These are phyloP conservation scores for Paraphoma chrysanthemicola DNA, from an alignment of 2,329 filamentous ascomycete species.

Conservation along the genomic window DNA sequence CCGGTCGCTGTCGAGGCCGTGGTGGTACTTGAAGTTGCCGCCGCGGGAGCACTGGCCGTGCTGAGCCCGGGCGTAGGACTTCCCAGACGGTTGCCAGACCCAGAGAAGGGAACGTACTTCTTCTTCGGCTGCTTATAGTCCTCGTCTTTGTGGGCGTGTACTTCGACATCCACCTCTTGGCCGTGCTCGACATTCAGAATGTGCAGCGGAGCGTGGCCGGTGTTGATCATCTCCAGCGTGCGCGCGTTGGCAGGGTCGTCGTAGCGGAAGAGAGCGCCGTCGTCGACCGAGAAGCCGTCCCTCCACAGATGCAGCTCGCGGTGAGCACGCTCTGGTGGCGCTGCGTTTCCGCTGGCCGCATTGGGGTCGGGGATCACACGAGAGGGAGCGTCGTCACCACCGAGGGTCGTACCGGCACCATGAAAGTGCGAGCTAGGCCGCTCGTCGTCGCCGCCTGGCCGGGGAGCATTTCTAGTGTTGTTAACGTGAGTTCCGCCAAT, in stretches of 20 bases:
- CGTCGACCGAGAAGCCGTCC: constrained; percentile 85
- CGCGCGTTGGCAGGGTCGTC: constrained; percentile 78
- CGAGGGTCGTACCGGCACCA: constrained; percentile 77
- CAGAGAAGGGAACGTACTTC: constrained; percentile 77
- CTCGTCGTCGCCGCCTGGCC: constrained; percentile 61
- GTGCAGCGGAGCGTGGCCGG: constrained; percentile 76
- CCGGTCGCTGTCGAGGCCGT: constrained; percentile 34
- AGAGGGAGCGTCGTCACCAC: constrained; percentile 77
- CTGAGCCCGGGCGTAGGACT: constrained; percentile 73
- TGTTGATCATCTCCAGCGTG: constrained; percentile 77
- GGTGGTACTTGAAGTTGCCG: constrained; percentile 41
- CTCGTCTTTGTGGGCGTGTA: constrained; percentile 75
- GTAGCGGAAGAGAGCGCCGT: constrained; percentile 78
- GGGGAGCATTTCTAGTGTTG: constrained; percentile 63
- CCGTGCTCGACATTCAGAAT: constrained; percentile 78
- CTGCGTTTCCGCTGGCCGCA: constrained; percentile 41
- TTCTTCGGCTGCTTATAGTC: constrained; percentile 76
- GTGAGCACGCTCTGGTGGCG: constrained; percentile 62
- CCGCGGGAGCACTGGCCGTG: constrained; percentile 44
- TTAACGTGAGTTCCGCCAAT: constrained; percentile 23
- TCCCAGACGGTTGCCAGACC: constrained; percentile 75
- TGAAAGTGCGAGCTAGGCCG: constrained; percentile 65
- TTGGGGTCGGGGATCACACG: constrained; percentile 70
- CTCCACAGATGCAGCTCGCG: constrained; percentile 81
- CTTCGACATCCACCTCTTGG: constrained; percentile 79